Percentiles rank a stretch among this genome's conserved stretches.
Evolutionary conservation across 2,329 filamentous ascomycete genomes (phyloP).

Genomic region (Xylariomycetidae sp.): DNA sequence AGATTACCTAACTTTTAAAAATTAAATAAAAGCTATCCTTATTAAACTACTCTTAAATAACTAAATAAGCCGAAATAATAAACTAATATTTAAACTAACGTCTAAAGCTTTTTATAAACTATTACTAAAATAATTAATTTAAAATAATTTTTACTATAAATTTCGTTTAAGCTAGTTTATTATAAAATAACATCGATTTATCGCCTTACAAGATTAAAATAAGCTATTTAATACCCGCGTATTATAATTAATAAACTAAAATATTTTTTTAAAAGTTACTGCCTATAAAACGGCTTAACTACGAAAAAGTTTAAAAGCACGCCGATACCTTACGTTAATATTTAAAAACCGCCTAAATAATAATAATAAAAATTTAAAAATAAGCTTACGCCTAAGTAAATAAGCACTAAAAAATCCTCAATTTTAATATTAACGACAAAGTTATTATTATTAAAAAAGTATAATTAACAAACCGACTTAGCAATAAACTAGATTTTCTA

Average conservation of each 20-base stretch:
- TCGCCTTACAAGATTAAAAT: background rate
- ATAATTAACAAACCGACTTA: constrained; percentile 1
- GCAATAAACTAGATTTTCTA: too few relatives aligned
- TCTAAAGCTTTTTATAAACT: background rate
- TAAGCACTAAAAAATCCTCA: too few relatives aligned
- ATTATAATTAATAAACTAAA: background rate
- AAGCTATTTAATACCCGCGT: background rate
- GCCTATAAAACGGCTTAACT: background rate
- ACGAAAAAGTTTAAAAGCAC: background rate
- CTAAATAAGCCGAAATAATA: background rate
- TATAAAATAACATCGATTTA: background rate
- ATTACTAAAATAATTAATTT: background rate
- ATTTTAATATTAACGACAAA: background rate
- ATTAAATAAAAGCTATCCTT: background rate
- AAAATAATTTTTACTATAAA: background rate
- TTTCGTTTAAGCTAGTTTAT: background rate
- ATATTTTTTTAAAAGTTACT: background rate
- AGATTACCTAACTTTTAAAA: background rate
- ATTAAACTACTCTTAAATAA: background rate
- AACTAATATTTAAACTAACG: background rate
- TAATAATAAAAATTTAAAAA: background rate
- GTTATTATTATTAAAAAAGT: background rate
- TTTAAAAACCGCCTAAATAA: background rate
- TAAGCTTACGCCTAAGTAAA: background rate
- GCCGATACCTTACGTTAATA: background rate